Conservation (phyloP, 2,329 filamentous ascomycete genomes). For the Teratosphaeriaceae sp. region DNA sequence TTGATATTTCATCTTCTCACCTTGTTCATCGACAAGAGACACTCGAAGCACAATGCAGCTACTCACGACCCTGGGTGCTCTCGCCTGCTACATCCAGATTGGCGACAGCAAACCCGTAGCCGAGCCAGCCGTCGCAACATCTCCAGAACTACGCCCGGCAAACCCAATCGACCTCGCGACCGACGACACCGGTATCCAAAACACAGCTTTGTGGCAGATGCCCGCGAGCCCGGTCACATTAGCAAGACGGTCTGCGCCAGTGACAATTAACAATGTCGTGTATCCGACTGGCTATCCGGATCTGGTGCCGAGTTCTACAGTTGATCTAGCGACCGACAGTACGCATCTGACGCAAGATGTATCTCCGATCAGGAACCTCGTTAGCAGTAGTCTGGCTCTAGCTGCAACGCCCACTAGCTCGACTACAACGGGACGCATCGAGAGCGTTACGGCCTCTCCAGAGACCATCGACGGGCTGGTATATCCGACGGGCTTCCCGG, state of each 20-base stretch:
- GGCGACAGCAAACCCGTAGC: background rate
- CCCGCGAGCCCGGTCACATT: background rate
- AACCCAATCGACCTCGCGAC: slow-evolving; percentile 1
- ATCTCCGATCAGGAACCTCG: too few relatives aligned
- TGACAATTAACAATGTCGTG: background rate
- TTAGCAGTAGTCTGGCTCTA: too few relatives aligned
- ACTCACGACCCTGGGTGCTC: background rate
- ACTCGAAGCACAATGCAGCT: background rate
- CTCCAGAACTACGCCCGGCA: background rate
- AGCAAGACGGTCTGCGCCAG: background rate
- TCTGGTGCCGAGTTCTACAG: background rate
- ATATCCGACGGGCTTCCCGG: background rate
- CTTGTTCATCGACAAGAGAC: background rate
- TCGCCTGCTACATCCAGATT: background rate
- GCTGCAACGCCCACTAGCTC: too few relatives aligned
- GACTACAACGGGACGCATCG: too few relatives aligned
- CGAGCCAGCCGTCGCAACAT: background rate
- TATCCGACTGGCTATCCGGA: background rate
- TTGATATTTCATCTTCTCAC: too few relatives aligned
- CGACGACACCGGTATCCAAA: background rate
- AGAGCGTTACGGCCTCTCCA: too few relatives aligned
- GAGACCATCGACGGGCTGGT: background rate
- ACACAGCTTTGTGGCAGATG: background rate
- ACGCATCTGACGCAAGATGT: too few relatives aligned
- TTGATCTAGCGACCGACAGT: background rate